Conservation (phyloP, 345 rosid genomes). For the Punica granatum region DNA sequence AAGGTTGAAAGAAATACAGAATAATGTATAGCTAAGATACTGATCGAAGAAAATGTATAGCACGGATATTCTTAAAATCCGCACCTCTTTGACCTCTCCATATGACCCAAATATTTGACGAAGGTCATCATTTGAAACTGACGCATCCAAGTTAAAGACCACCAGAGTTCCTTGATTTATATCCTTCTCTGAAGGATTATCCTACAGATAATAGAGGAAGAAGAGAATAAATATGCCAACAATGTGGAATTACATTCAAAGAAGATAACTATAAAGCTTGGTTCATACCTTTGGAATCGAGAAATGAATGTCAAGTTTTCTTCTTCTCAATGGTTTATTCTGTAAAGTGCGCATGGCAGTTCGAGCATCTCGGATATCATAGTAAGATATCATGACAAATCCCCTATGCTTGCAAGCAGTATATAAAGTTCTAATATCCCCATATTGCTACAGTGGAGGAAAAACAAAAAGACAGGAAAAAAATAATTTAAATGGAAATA, state of each 20-base stretch:
- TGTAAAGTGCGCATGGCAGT: conserved; percentile 88
- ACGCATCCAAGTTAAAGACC: conserved; percentile 82
- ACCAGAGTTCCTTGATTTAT: conserved; percentile 94
- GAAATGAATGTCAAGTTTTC: conserved; percentile 90
- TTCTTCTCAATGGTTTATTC: conserved; percentile 77
- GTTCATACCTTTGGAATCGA: conserved; percentile 88
- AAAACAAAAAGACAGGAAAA: conserved; percentile 12
- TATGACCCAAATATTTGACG: conserved; percentile 71
- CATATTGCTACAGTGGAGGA: conserved; percentile 55
- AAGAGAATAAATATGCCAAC: neutral
- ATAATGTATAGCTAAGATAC: neutral
- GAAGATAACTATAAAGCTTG: neutral
- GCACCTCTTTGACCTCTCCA: conserved; percentile 97
- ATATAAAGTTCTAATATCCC: conserved; percentile 86
- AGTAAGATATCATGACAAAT: conserved; percentile 94
- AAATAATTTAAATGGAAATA: neutral
- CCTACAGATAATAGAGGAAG: conserved; percentile 32
- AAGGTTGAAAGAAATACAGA: neutral
- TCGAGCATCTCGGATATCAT: conserved; percentile 88
- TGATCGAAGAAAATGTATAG: neutral
- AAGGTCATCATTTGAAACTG: conserved; percentile 84
- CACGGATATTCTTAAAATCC: neutral
- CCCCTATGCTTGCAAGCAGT: conserved; percentile 97
- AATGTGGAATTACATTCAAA: neutral
- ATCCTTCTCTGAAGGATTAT: conserved; percentile 93